Evolutionary conservation across 2,329 filamentous ascomycete species (phyloP), one percentile per base, ranked within the genome.

Genomic region (Epichloe coenophiala): DNA sequence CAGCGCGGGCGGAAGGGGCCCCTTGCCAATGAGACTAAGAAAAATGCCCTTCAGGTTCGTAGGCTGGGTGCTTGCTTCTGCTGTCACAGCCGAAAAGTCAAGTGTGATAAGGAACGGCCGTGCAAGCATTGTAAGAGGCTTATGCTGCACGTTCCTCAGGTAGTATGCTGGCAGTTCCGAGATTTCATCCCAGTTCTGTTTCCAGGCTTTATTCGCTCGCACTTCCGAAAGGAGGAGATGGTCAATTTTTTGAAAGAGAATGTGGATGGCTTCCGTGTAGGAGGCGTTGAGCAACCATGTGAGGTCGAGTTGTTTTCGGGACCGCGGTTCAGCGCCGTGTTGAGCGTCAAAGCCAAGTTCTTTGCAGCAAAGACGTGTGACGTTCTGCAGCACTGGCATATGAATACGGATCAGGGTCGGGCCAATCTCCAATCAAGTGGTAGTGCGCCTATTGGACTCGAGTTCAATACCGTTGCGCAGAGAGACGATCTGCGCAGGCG

Each of bases 11-110:
- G 77, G 48, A 80, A 80, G 58, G 77, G 77, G 0, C 76, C 76
- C 1, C 61, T 80, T 38, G 72, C 74, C 27, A 68, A 72, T 45
- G 71, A 74, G n/a, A 75, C 70, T 33, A 78, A 78, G 59, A 68
- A 77, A 60, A 73, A 68, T 44, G 77, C 77, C 1, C 66, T 78
- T 2, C 70, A 76, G 50, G 75, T 80, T 11, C 71, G 77, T 15
- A 69, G 75, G 35, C 61, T 69, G 4, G 76, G 77, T 5, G 77
- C 77, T 9, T 80, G 77, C 59, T 80, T 80, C 64, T 77, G 75
- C 63, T 80, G 77, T 58, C 75, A 77, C 58, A 74, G 72, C 51
- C 74, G 77, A 55, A 80, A 80, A 60, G 77, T 80, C 49, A 75
- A 73, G 60, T 80, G 77, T 55, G 75, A 78, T 59, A 71, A 71